Evolutionary conservation across 78 protist species (phyloP), one percentile per base, ranked within the genome.

Genomic region (Cavenderia fasciculata): DNA sequence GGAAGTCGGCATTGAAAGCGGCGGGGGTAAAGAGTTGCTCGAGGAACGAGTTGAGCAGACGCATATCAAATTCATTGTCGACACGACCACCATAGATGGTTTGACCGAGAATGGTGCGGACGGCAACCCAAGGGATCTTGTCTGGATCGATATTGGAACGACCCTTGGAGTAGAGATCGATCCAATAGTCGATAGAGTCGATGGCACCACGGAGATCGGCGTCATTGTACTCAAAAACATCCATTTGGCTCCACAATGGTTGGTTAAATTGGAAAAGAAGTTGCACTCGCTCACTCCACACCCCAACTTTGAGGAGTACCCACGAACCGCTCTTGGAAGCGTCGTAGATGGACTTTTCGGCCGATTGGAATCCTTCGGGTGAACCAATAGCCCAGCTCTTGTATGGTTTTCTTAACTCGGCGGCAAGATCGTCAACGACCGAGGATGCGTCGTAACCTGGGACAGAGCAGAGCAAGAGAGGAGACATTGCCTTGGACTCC

Each of bases 301-400:
- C 85, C 27, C 99, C 99, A 87, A 98, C 98, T 94, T 96, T 98
- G 43, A 99, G 95, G 71, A 98, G 82, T 27, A 98, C 96, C 99
- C 99, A 99, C 7, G 75, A 43, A 43, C 99, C 99, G 18, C 54
- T n/a, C 73, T 69, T 77, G 44, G 97, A 74, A 8, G 98, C 98
- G 1, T 56, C 68, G 16, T 41, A 29, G 25, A 98, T 90, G 27
- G 97, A 96, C 47, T 85, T 79, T 47, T 97, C 99, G 0, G 99
- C 99, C 43, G 36, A 54, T 23, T 44, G 94, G 59, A 72, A 97
- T 52, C 98, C 98, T 85, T 99, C 99, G 36, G 96, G 94, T 0
- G 97, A 88, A 23, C 99, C 99, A 77, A 99, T 96, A 36, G 99
- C 99, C n/a, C 97, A 46, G 16, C 96, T 12, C 27, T 52, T 33